Conservation (phyloP, 805 yeast genomes). For the Wickerhamomyces bisporus region DNA sequence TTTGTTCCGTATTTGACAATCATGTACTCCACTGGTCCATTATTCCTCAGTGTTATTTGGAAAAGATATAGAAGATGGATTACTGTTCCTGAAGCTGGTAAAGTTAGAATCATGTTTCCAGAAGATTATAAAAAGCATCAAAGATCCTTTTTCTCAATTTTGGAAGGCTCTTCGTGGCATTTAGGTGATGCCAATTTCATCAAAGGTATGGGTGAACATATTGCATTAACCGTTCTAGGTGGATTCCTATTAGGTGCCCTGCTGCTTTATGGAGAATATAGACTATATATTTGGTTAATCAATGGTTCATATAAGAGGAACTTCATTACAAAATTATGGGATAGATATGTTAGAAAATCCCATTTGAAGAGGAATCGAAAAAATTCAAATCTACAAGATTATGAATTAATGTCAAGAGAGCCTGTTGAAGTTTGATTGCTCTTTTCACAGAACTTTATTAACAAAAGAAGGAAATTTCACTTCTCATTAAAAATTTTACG, state of each 20-base stretch:
- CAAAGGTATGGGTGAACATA: slow-evolving; percentile 68
- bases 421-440: slow-evolving; percentile 1
- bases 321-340: slow-evolving; percentile 8
- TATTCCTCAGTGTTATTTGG: slow-evolving; percentile 82
- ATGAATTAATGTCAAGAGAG: slow-evolving; percentile 11
- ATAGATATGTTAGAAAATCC: slow-evolving; percentile 12
- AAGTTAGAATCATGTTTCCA: slow-evolving; percentile 67
- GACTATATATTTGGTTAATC: slow-evolving; percentile 37
- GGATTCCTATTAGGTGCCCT: slow-evolving; percentile 58
- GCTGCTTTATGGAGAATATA: slow-evolving; percentile 42
- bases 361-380: slow-evolving; percentile 23
- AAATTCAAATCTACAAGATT: slow-evolving; percentile 20
- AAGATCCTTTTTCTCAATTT: slow-evolving; percentile 64
- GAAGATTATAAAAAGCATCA: slow-evolving; percentile 60
- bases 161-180: slow-evolving; percentile 92
- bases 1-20: slow-evolving; percentile 84
- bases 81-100: slow-evolving; percentile 59
- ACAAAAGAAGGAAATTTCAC: no score
- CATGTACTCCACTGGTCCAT: slow-evolving; percentile 91
- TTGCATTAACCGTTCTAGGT: slow-evolving; percentile 61
- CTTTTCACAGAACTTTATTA: no score
- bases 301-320: slow-evolving; percentile 23
- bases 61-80: slow-evolving; percentile 77
- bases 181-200: slow-evolving; percentile 78
- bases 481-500: no score